Percentiles rank a stretch among this genome's conserved stretches.
Evolutionary conservation across 2,329 filamentous ascomycete species (phyloP).

Genomic region (Cryphonectria parasitica): DNA sequence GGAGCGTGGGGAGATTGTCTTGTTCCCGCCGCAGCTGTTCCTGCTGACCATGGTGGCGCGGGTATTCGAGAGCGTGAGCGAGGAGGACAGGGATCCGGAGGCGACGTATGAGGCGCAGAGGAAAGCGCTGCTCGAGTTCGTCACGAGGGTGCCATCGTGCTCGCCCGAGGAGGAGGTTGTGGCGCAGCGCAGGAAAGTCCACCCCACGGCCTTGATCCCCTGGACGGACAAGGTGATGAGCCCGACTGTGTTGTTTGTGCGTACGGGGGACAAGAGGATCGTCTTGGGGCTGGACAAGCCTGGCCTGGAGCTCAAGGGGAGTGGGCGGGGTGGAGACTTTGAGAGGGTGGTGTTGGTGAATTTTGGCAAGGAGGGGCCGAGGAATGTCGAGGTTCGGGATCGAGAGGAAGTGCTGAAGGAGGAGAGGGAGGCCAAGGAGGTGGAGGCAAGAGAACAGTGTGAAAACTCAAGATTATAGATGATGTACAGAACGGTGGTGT

Average conservation of each 20-base stretch:
- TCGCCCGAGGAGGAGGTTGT: constrained; percentile 40
- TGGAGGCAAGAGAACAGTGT: constrained; percentile 29
- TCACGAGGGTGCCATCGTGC: constrained; percentile 36
- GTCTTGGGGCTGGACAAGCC: constrained; percentile 63
- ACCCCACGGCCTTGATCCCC: constrained; percentile 50
- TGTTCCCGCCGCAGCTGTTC: constrained; percentile 90
- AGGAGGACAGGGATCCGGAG: constrained; percentile 53
- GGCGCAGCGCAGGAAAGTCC: constrained; percentile 36
- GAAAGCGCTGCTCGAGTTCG: constrained; percentile 56
- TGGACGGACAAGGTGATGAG: constrained; percentile 68
- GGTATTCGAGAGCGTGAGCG: constrained; percentile 49
- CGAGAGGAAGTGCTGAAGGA: constrained; percentile 54
- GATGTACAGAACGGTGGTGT: not conserved
- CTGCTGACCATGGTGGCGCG: constrained; percentile 63
- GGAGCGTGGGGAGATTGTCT: constrained; percentile 67
- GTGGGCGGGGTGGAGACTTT: constrained; percentile 57
- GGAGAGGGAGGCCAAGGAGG: constrained; percentile 45
- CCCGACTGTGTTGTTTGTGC: constrained; percentile 52
- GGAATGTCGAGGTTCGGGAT: constrained; percentile 55
- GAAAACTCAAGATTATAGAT: constrained; percentile 22
- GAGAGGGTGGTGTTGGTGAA: constrained; percentile 62
- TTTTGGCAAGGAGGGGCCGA: constrained; percentile 56
- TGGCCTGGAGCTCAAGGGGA: constrained; percentile 56
- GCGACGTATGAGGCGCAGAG: constrained; percentile 58
- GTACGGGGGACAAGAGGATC: constrained; percentile 48